A percentile compares a stretch with the other conserved stretches of the same genome.
Evolutionary conservation across 768 basidiomycete species (phyloP).

Genomic region (Coprinopsis cinerea): DNA sequence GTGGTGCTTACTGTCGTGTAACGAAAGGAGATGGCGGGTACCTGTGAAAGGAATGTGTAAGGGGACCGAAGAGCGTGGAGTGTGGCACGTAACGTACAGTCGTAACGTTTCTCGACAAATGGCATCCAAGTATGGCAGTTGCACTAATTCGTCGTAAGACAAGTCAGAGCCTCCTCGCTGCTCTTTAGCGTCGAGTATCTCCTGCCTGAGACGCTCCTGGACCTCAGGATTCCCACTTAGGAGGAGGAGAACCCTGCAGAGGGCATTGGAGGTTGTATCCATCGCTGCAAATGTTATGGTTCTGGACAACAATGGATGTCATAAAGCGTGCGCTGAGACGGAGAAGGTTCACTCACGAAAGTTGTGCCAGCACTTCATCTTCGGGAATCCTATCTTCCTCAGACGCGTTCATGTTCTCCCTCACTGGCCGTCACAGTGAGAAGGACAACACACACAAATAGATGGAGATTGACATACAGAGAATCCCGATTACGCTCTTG

Average conservation of each 20-base stretch:
- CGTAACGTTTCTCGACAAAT: slow-evolving; percentile 35
- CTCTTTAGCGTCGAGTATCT: slow-evolving; percentile 25
- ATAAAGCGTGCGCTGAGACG: no score
- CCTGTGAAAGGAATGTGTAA: slow-evolving; percentile 6
- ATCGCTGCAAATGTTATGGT: slow-evolving; percentile 35
- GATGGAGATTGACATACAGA: slow-evolving; percentile 22
- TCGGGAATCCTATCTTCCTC: slow-evolving; percentile 25
- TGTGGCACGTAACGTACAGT: slow-evolving; percentile 19
- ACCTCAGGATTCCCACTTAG: slow-evolving; percentile 29
- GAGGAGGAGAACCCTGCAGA: slow-evolving; percentile 27
- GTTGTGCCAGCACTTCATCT: slow-evolving; percentile 33
- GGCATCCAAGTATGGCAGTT: slow-evolving; percentile 35
- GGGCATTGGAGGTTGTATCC: slow-evolving; percentile 36
- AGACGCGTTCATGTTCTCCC: slow-evolving; percentile 27
- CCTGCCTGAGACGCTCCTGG: slow-evolving; percentile 32
- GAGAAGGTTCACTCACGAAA: slow-evolving; percentile 4
- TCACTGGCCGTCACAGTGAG: slow-evolving; percentile 26
- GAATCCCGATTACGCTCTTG: slow-evolving; percentile 37
- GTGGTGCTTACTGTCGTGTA: slow-evolving; percentile 10
- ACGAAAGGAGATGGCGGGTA: slow-evolving; percentile 15
- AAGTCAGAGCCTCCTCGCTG: slow-evolving; percentile 20
- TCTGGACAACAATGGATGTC: slow-evolving; percentile 17
- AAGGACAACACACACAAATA: not conserved
- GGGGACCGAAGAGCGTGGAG: not conserved
- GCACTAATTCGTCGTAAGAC: slow-evolving; percentile 30